Conservation (phyloP, 140 eudicot species). For the Cichorium intybus region DNA sequence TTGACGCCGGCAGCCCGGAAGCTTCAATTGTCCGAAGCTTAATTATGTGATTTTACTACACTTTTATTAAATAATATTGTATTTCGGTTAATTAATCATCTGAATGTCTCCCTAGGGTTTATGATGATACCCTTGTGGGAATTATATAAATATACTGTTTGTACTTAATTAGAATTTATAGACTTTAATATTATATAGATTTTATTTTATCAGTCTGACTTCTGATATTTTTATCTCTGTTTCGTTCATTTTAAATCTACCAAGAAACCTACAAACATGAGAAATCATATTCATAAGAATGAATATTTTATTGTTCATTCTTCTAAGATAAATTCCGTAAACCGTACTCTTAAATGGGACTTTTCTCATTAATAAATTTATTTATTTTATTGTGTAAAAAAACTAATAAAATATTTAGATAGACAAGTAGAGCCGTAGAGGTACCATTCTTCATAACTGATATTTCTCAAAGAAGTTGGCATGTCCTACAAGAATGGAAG, state of each 20-base stretch:
- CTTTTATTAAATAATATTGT: not conserved
- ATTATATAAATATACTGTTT: not conserved
- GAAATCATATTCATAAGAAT: not conserved
- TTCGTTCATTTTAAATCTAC: not conserved
- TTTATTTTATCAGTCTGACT: not conserved
- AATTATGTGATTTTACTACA: constrained; percentile 29
- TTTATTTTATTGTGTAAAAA: not conserved
- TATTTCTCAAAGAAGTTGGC: constrained; percentile 5
- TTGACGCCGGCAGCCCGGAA: constrained; percentile 58
- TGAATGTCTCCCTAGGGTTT: not conserved
- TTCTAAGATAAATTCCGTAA: not conserved
- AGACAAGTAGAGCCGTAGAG: constrained; percentile 20
- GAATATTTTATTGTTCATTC: not conserved
- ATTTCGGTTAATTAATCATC: not conserved
- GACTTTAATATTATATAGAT: not conserved
- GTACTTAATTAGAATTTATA: not conserved
- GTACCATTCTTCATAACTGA: constrained; percentile 24
- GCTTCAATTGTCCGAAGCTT: constrained; percentile 63
- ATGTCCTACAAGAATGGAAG: constrained; percentile 9
- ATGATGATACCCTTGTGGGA: not conserved
- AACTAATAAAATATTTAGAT: not conserved
- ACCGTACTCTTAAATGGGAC: not conserved
- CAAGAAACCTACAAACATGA: not conserved
- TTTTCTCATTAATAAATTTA: not conserved
- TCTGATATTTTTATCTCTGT: not conserved